Evolutionary conservation across 768 basidiomycete genomes (phyloP).

Genomic region (Pisolithus microcarpus): DNA sequence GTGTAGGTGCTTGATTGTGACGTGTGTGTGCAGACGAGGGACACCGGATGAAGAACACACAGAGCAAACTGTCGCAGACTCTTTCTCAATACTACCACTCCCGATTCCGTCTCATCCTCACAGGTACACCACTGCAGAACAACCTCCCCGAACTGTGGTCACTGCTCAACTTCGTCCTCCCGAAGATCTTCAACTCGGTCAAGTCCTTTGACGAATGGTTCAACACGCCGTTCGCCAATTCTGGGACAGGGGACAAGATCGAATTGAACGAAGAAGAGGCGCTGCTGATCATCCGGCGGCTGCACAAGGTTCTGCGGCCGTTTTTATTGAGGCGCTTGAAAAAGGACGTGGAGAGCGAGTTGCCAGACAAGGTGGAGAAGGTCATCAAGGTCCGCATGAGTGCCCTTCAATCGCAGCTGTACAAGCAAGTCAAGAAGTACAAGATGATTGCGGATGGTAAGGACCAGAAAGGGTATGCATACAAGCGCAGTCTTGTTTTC

Average conservation of each 20-base stretch:
- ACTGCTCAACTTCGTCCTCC: conserved; percentile 88
- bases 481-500: neutral
- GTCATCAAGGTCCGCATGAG: conserved; percentile 96
- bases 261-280: conserved; percentile 99
- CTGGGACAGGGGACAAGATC: conserved; percentile 96
- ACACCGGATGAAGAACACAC: conserved; percentile 97
- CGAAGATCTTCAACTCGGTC: conserved; percentile 97
- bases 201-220: conserved; percentile 99
- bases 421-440: conserved; percentile 97
- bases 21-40: conserved; percentile 63
- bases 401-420: conserved; percentile 83
- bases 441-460: conserved; percentile 92
- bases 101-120: conserved; percentile 87
- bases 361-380: conserved; percentile 97
- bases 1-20: neutral
- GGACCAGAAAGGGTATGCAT: conserved; percentile 62
- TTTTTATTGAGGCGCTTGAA: conserved; percentile 90
- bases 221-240: conserved; percentile 98
- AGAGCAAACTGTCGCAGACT: conserved; percentile 82
- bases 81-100: conserved; percentile 90
- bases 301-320: conserved; percentile 92
- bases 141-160: conserved; percentile 96
- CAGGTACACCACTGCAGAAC: conserved; percentile 94
- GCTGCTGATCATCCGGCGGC: conserved; percentile 89
- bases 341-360: conserved; percentile 92